phyloP scores from a whole-genome alignment of 768 basidiomycete species.

The Lentinula sp. region DNA sequence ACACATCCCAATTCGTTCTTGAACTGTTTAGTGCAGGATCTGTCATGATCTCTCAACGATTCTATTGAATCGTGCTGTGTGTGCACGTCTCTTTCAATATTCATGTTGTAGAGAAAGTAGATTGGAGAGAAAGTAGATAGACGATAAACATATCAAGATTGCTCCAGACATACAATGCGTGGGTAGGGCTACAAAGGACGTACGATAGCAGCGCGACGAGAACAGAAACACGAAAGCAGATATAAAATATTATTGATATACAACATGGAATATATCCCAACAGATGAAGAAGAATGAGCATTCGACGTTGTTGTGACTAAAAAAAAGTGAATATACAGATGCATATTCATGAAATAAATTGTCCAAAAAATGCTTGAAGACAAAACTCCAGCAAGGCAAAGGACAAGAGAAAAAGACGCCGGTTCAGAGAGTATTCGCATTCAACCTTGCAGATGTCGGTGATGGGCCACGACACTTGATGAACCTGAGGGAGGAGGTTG shows the following conservation, averaged over 20 bases:
- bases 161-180: not conserved
- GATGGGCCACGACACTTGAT: not conserved
- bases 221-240: not conserved
- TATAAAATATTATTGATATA: not conserved
- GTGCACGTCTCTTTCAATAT: too few relatives aligned
- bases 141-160: not conserved
- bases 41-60: too few relatives aligned
- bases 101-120: too few relatives aligned
- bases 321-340: not conserved
- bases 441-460: constrained; percentile 5
- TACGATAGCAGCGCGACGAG: not conserved
- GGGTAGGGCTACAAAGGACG: not conserved
- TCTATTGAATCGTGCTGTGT: too few relatives aligned
- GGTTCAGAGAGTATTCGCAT: not conserved
- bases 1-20: not conserved
- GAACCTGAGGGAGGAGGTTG: constrained; percentile 26
- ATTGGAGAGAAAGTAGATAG: not conserved
- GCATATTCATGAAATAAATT: not conserved
- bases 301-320: too few relatives aligned
- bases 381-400: not conserved
- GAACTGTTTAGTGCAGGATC: too few relatives aligned
- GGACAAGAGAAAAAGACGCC: not conserved
- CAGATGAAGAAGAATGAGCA: not conserved
- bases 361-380: not conserved
- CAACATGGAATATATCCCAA: not conserved